phyloP scores from a whole-genome alignment of 371 early-diverging fungal genomes.

The Syncephalis fuscata region DNA sequence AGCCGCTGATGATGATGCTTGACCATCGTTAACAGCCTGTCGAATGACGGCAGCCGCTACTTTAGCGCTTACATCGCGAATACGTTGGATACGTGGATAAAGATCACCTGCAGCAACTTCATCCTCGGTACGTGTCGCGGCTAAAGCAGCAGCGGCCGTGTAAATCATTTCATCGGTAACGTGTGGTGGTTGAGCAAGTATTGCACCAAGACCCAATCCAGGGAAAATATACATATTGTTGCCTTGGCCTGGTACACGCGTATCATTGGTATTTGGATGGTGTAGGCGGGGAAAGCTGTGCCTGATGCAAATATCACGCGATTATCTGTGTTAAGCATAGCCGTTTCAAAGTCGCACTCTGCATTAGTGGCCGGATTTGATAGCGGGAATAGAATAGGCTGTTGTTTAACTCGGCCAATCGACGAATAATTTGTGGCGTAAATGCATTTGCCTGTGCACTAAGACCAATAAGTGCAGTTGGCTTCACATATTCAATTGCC shows the following conservation, averaged over 20 bases:
- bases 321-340: slow-evolving; percentile 63
- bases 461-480: slow-evolving; percentile 72
- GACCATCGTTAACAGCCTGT: slow-evolving; percentile 42
- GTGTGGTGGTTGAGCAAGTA: slow-evolving; percentile 39
- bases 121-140: slow-evolving; percentile 45
- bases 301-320: slow-evolving; percentile 83
- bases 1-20: slow-evolving; percentile 19
- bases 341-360: slow-evolving; percentile 82
- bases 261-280: slow-evolving; percentile 15
- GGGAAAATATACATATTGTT: slow-evolving; percentile 91
- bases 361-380: slow-evolving; percentile 78
- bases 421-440: slow-evolving; percentile 21
- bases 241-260: slow-evolving; percentile 64
- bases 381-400: slow-evolving; percentile 83
- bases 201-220: slow-evolving; percentile 72
- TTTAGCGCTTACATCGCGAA: slow-evolving; percentile 58
- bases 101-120: slow-evolving; percentile 47
- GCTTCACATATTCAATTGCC: slow-evolving; percentile 54
- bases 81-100: slow-evolving; percentile 69
- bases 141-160: slow-evolving; percentile 59
- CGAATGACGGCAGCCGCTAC: slow-evolving; percentile 61
- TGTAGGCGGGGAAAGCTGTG: slow-evolving; percentile 74
- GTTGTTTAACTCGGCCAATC: slow-evolving; percentile 46
- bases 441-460: slow-evolving; percentile 60
- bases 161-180: slow-evolving; percentile 73